phyloP scores from a whole-genome alignment of 257 asterid species.

The Nicotiana undulata region DNA sequence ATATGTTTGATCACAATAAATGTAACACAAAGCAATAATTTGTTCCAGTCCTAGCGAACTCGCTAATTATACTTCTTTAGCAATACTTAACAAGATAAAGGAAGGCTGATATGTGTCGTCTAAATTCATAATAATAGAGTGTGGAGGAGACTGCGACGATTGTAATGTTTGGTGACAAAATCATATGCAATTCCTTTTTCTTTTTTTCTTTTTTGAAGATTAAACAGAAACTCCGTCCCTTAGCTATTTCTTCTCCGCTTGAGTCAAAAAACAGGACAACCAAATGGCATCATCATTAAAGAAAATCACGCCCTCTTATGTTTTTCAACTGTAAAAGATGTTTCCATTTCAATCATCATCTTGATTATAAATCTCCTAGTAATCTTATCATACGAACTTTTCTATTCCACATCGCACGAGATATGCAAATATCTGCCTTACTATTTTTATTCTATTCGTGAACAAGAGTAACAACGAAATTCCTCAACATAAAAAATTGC shows the following conservation, averaged over 20 bases:
- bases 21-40: not conserved
- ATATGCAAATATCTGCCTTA: not conserved
- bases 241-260: not conserved
- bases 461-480: not conserved
- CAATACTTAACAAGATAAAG: not conserved
- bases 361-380: no score
- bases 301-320: not conserved
- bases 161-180: not conserved
- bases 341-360: not conserved
- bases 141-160: not conserved
- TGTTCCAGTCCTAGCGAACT: not conserved
- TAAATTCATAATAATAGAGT: no score
- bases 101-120: not conserved
- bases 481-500: not conserved
- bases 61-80: not conserved
- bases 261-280: not conserved
- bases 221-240: not conserved
- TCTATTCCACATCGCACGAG: not conserved
- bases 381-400: no score
- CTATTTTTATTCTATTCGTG: no score
- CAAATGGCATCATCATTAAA: not conserved
- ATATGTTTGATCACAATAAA: not conserved
- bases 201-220: no score
- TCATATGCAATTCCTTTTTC: no score
- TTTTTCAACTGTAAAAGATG: not conserved